Evolutionary conservation across 257 asterid species (phyloP), one percentile per base, ranked within the genome.

Genomic region (Penstemon eatonii): DNA sequence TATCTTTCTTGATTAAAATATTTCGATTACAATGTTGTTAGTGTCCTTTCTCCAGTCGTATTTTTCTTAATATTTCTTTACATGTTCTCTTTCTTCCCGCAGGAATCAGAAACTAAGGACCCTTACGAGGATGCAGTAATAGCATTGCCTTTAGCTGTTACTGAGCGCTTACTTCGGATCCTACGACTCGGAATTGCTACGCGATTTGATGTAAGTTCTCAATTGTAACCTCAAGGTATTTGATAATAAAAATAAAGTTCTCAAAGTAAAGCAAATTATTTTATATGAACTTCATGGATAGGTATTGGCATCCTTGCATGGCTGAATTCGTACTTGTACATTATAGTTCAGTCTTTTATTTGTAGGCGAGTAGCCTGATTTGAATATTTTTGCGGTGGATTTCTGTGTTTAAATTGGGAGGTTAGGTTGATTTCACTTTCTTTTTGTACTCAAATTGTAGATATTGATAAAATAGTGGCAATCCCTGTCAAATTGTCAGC

Each of bases 101-200:
- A 85, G 91, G 93, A 70, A 75, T 42, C 75, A 70, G 85, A 68
- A 67, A 71, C 78, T 63, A 79, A 67, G 58, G 97, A 92, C 74
- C 86, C 98, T 62, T 92, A 90, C 60, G 97, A 89, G 84, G 90
- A 77, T 63, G 96, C 95, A 15, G 93, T 90, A 68, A 67, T 88
- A 71, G 85, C 93, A 59, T 77, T 92, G 78, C 93, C 98, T 58
- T 75, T 62, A 52, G 79, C 85, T 67, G 87, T 90, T 73, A 88
- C 84, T 77, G 96, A 92, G 82, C 98, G 98, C 37, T 75, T 92
- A 67, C 92, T 90, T 75, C 85, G 93, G 76, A 86, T 92, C 73
- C 78, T 92, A 33, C 86, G 97, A 62, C 96, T 87, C 80, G 91
- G 96, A 60, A 86, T 92, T 76, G 98, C 97, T 39, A 83, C 91